phyloP scores from a whole-genome alignment of 345 rosid species.

The Angophora floribunda region DNA sequence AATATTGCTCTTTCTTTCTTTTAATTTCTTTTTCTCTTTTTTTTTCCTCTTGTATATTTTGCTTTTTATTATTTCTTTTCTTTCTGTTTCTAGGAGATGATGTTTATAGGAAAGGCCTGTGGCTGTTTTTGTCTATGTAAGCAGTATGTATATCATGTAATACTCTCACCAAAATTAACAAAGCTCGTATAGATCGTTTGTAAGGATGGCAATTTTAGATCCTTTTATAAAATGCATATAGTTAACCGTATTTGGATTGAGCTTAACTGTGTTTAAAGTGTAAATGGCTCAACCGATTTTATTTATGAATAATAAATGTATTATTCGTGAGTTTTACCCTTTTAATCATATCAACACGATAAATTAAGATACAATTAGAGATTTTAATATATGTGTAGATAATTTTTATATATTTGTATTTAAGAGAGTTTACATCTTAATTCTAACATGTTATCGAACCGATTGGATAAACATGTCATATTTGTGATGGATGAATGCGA shows the following conservation, averaged over 20 bases:
- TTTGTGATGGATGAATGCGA: background rate
- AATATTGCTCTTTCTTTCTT: background rate
- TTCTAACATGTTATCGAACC: background rate
- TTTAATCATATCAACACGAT: background rate
- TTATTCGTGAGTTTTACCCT: background rate
- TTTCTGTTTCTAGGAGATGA: background rate
- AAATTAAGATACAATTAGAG: background rate
- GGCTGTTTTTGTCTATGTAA: background rate
- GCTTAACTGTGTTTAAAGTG: background rate
- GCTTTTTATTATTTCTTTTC: background rate
- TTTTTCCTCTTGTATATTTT: background rate
- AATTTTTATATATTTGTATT: background rate
- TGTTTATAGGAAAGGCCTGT: background rate
- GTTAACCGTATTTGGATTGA: background rate
- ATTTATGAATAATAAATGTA: background rate
- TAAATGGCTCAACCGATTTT: background rate
- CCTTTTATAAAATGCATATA: background rate
- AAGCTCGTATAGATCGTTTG: background rate
- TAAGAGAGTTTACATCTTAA: background rate
- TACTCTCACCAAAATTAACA: background rate
- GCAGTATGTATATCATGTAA: background rate
- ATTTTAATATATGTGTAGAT: background rate
- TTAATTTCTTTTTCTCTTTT: background rate
- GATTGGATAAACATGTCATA: rapidly evolving
- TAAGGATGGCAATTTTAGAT: background rate